Base-by-base conservation (phyloP, 2,329 filamentous ascomycete species). In the Arthrinium phaeospermum region DNA sequence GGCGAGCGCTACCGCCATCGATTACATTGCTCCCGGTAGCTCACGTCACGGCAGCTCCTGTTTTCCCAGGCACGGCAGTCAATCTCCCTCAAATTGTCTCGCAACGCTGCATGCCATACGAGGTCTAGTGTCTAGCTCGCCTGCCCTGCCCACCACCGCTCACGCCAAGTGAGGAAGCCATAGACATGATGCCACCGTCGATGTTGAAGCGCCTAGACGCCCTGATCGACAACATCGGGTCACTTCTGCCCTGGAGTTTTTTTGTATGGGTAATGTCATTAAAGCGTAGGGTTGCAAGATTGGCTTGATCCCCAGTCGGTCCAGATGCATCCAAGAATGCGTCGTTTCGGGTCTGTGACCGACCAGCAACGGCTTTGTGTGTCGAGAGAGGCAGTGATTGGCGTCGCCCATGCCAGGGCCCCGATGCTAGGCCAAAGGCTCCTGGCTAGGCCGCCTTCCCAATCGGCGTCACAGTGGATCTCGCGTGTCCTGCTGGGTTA, bases 1-100 rank as follows among this genome's bases (percentile, higher is more conserved):
- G 67, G 67, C 67, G 67, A 37, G 45, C 47, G 67, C 47, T 68
- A 16, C 44, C 24, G 13, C 67, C 44, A 37, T 13, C 19, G 45
- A 37, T 12, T 46, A 37, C 45, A 37, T 12, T 46, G n/a, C 45
- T 49, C 27, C 27, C 19, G 67, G 13, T 49, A 69, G 67, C 19
- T 14, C 19, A 46, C 22, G 67, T 49, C 67, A 69, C 45, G n/a
- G 67, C 67, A 69, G 45, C 47, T 37, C 34, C 57, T 49, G 67
- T 69, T 69, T 49, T 49, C 44, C 27, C 67, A 69, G 47, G 67
- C 22, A 49, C 67, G 34, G 67, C 67, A 69, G 67, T 69, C 57
- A 64, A 41, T 64, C n/a, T 41, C 57, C 34, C 57, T 64, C 67
- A 30, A 37, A 46, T 14, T 69, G 67, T 69, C 45, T 69, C 67